Conservation (phyloP, 1,139 yeast species). For the Geotrichum fermentans region DNA sequence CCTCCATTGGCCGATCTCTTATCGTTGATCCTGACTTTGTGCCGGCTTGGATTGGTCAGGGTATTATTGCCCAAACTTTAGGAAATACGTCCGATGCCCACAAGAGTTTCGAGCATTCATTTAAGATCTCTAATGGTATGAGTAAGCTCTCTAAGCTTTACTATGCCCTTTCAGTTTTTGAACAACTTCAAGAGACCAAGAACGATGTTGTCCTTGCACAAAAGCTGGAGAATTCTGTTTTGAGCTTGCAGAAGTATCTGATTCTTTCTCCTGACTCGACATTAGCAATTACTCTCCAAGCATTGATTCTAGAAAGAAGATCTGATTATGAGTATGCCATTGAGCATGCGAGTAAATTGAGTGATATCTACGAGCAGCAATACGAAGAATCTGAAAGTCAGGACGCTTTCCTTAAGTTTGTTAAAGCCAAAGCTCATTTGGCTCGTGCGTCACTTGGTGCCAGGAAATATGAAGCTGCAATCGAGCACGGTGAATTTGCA, state of each 20-base stretch:
- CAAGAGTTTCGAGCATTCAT: conserved; percentile 69
- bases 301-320: conserved; percentile 57
- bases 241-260: conserved; percentile 69
- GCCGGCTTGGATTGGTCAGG: conserved; percentile 85
- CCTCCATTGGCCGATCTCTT: conserved; percentile 70
- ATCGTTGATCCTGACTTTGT: conserved; percentile 75
- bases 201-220: conserved; percentile 13
- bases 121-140: conserved; percentile 66
- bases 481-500: conserved; percentile 57
- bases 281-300: conserved; percentile 53
- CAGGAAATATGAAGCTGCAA: conserved; percentile 51
- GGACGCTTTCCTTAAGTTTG: conserved; percentile 49
- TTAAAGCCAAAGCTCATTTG: conserved; percentile 58
- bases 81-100: conserved; percentile 53
- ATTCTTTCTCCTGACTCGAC: conserved; percentile 61
- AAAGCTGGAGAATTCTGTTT: conserved; percentile 46
- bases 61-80: conserved; percentile 56
- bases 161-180: conserved; percentile 59
- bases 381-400: conserved; percentile 54
- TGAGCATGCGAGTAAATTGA: conserved; percentile 46
- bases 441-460: conserved; percentile 67
- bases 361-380: conserved; percentile 49
- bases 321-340: conserved; percentile 54
- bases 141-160: conserved; percentile 62
- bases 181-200: conserved; percentile 21